Evolutionary conservation across 768 basidiomycete species (phyloP).

Genomic region (Phaffia tasmanica): DNA sequence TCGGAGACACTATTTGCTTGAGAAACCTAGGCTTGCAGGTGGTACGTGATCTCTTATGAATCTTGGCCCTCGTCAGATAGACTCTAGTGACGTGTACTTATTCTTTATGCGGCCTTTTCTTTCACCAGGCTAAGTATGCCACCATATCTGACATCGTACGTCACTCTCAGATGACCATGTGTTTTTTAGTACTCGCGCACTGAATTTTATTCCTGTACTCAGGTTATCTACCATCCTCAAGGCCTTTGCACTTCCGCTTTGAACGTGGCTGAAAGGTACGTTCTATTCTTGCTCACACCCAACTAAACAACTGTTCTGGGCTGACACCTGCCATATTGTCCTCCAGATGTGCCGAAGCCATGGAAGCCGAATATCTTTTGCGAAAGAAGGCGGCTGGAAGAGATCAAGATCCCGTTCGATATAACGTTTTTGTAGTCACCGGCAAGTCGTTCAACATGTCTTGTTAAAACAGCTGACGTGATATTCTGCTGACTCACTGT

Average conservation of each 20-base stretch:
- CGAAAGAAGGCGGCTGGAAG: slow-evolving; percentile 29
- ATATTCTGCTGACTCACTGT: not conserved
- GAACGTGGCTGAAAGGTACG: slow-evolving; percentile 52
- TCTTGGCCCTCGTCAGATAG: no score
- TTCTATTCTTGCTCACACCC: slow-evolving; percentile 52
- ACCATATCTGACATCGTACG: slow-evolving; percentile 68
- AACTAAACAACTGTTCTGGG: slow-evolving; percentile 42
- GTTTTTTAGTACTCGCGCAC: not conserved
- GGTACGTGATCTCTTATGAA: slow-evolving; percentile 44
- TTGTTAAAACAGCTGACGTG: not conserved
- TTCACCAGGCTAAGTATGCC: slow-evolving; percentile 60
- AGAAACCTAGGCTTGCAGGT: slow-evolving; percentile 82
- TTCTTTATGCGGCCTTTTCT: no score
- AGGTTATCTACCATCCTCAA: slow-evolving; percentile 63
- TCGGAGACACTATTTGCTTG: slow-evolving; percentile 21
- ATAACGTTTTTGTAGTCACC: slow-evolving; percentile 68
- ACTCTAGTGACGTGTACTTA: no score
- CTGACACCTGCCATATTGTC: slow-evolving; percentile 21
- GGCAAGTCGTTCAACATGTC: slow-evolving; percentile 35
- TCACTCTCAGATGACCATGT: no score
- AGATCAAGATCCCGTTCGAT: slow-evolving; percentile 36
- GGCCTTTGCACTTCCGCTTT: slow-evolving; percentile 50
- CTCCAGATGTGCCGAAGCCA: slow-evolving; percentile 27
- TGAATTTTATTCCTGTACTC: not conserved
- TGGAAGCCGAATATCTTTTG: slow-evolving; percentile 30